Base-by-base conservation (phyloP, 176 grass and related monocot species). In the Oryza officinalis region DNA sequence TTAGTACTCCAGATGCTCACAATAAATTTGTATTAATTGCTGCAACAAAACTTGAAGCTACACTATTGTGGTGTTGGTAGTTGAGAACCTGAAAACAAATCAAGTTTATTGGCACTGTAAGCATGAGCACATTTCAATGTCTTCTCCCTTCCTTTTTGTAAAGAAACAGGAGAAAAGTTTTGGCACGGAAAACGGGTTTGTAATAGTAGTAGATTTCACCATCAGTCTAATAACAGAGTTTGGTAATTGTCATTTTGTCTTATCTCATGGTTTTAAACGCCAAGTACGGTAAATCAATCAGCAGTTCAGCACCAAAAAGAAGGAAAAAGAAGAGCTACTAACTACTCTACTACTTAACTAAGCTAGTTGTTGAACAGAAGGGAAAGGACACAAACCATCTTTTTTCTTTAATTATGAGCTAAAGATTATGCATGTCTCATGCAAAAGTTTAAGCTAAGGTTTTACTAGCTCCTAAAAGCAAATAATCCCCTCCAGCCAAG, bases 301-400 rank as follows among this genome's bases (percentile, higher is more conserved):
- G 14, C 47, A 50, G 45, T 15, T 50, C 47, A 50, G 75, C 74
- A 22, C 75, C 13, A 6, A 57, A 82, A 54, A 30, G 27, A 57
- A 50, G 43, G 54, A 52, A 72, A 79, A 59, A 35, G 33, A 27
- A 60, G 41, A 4, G 13, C 22, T 75, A 61, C 13, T 81, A 44
- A 44, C 20, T 35, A 61, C 31, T 35, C 6, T 41, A 28, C 37
- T 41, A 22, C 33, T 35, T 35, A 35, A 35, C 23, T 71, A 57
- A 57, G 18, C n/a, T 27, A 32, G 64, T 30, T 30, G 2, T 20
- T 28, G 20, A 71, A 35, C 40, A 4, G 32, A 79, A 83, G 26
- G 41, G 33, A 71, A 82, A 77, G 73, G 73, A 50, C 75, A 72
- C 5, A 27, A 57, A 41, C 20, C 80, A 15, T 78, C 86, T 84